phyloP scores from a whole-genome alignment of 805 yeast species.

The Saccharomyces kudriavzevii region DNA sequence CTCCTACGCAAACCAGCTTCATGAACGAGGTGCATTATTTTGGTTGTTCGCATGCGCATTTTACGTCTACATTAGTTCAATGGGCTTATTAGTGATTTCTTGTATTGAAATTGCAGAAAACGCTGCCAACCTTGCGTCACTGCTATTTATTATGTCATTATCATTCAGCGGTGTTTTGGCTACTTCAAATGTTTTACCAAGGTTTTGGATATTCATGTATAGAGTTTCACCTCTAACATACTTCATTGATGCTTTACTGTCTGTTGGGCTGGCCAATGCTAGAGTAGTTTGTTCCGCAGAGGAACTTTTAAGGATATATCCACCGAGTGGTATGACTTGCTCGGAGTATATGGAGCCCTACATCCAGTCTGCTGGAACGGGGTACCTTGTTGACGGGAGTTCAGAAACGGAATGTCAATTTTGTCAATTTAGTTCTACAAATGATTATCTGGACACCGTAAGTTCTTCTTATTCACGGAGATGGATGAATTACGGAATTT shows the following conservation, averaged over 20 bases:
- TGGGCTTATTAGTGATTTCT: slow-evolving; percentile 49
- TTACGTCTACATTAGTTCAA: slow-evolving; percentile 44
- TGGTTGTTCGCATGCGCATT: slow-evolving; percentile 36
- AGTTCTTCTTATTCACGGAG: slow-evolving; percentile 30
- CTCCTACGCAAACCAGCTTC: slow-evolving; percentile 34
- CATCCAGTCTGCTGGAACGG: slow-evolving; percentile 28
- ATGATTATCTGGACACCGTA: slow-evolving; percentile 42
- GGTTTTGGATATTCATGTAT: slow-evolving; percentile 70
- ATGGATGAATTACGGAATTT: slow-evolving; percentile 52
- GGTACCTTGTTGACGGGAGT: slow-evolving; percentile 38
- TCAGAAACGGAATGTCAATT: slow-evolving; percentile 43
- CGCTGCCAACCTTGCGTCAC: slow-evolving; percentile 48
- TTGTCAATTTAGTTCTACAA: slow-evolving; percentile 47
- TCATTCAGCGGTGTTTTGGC: slow-evolving; percentile 68
- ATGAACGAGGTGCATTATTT: slow-evolving; percentile 44
- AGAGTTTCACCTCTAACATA: slow-evolving; percentile 61
- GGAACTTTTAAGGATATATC: slow-evolving; percentile 40
- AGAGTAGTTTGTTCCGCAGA: slow-evolving; percentile 36
- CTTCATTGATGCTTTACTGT: slow-evolving; percentile 45
- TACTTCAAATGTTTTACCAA: slow-evolving; percentile 44
- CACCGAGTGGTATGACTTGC: slow-evolving; percentile 49
- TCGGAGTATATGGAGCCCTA: slow-evolving; percentile 37
- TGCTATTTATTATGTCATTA: slow-evolving; percentile 50
- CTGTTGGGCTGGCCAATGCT: slow-evolving; percentile 43
- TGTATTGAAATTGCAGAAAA: slow-evolving; percentile 47